Evolutionary conservation across 768 basidiomycete genomes (phyloP).

Genomic region (Nidularia pulvinata): DNA sequence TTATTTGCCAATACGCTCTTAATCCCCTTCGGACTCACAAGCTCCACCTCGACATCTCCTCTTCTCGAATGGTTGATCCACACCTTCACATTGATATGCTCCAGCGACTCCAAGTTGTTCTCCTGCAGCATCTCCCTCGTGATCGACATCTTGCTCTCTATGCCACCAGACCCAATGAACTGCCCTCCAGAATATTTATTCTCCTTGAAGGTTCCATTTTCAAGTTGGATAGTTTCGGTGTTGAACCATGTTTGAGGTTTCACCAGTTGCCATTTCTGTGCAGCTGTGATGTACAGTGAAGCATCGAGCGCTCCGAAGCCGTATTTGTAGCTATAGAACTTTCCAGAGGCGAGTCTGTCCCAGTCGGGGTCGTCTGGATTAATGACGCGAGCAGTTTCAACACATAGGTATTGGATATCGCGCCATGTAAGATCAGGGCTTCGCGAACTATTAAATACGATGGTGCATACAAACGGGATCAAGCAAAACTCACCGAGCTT

Average conservation of each 20-base stretch:
- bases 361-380: conserved; percentile 94
- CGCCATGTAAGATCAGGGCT: conserved; percentile 97
- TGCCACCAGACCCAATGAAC: conserved; percentile 63
- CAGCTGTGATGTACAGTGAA: conserved; percentile 77
- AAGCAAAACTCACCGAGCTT: conserved; percentile 62
- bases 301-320: conserved; percentile 92
- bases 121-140: conserved; percentile 64
- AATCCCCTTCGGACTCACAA: conserved; percentile 84
- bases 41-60: conserved; percentile 93
- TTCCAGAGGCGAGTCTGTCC: conserved; percentile 77
- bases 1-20: conserved; percentile 80
- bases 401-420: conserved; percentile 90
- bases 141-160: conserved; percentile 63
- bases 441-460: conserved; percentile 3
- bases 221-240: conserved; percentile 69
- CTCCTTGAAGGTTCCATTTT: conserved; percentile 55
- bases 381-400: conserved; percentile 73
- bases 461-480: too few species aligned
- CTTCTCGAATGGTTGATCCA: conserved; percentile 89
- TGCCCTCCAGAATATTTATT: conserved; percentile 63
- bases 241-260: conserved; percentile 95
- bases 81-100: conserved; percentile 91
- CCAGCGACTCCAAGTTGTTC: conserved; percentile 84
- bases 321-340: conserved; percentile 84
- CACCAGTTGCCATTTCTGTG: conserved; percentile 81